Evolutionary conservation across 352 stramenopile species (phyloP).

Genomic region (Globisporangium mamillatum): DNA sequence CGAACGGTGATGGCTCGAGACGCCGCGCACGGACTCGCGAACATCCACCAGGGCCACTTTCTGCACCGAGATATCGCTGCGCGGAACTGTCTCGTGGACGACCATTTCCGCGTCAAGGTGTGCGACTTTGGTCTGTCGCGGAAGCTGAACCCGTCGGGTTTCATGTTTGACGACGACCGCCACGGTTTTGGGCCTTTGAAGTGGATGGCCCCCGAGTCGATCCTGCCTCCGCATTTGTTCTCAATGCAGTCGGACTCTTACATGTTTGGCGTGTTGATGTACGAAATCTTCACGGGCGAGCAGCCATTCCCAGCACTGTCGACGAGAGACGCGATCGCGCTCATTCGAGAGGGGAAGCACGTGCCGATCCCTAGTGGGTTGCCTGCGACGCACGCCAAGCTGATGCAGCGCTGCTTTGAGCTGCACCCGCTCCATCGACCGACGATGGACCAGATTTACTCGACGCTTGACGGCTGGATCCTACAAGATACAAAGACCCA

Average conservation of each 20-base stretch:
- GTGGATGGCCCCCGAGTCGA: slow-evolving; percentile 72
- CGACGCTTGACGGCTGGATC: slow-evolving; percentile 57
- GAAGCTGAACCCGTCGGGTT: slow-evolving; percentile 26
- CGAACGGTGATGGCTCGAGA: slow-evolving; percentile 68
- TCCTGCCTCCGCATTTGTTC: slow-evolving; percentile 63
- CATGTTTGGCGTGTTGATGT: slow-evolving; percentile 75
- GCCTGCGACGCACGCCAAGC: slow-evolving; percentile 33
- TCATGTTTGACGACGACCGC: slow-evolving; percentile 53
- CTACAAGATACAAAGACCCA: slow-evolving; percentile 43
- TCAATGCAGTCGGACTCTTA: slow-evolving; percentile 71
- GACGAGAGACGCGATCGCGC: slow-evolving; percentile 47
- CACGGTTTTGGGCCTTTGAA: slow-evolving; percentile 69
- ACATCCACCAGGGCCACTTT: slow-evolving; percentile 63
- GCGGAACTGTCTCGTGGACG: slow-evolving; percentile 65
- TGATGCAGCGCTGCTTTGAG: slow-evolving; percentile 68
- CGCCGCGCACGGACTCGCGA: slow-evolving; percentile 57
- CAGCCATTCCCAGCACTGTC: slow-evolving; percentile 55
- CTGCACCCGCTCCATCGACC: slow-evolving; percentile 48
- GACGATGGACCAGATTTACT: slow-evolving; percentile 70
- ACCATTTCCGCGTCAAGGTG: slow-evolving; percentile 66
- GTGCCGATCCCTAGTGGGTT: slow-evolving; percentile 49
- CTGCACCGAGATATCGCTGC: slow-evolving; percentile 69
- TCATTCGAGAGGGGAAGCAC: slow-evolving; percentile 65
- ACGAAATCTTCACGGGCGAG: slow-evolving; percentile 68
- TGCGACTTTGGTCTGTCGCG: slow-evolving; percentile 69